Evolutionary conservation across 306 rosid genomes (phyloP).

Genomic region (Geum urbanum): DNA sequence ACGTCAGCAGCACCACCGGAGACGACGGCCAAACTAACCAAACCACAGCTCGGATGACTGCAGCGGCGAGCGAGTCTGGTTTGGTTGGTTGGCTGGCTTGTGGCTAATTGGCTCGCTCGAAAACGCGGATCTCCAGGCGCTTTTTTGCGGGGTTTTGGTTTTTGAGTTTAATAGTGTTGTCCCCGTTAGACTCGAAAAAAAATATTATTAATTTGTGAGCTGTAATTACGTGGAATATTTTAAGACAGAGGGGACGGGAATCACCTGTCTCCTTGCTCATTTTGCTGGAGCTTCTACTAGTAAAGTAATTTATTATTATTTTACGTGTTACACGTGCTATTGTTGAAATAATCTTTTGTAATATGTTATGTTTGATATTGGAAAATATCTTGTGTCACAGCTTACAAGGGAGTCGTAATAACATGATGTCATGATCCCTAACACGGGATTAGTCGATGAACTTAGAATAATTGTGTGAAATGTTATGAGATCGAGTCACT

Average conservation of each 20-base stretch:
- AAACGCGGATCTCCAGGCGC: conserved; percentile 19
- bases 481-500: no score
- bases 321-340: no score
- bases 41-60: conserved; percentile 7
- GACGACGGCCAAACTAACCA: not conserved
- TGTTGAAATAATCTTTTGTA: no score
- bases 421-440: no score
- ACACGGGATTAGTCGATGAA: no score
- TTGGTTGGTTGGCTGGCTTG: not conserved
- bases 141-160: not conserved
- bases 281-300: not conserved
- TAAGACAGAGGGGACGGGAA: not conserved
- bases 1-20: conserved; percentile 20
- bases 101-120: conserved; percentile 6
- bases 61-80: conserved; percentile 17
- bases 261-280: not conserved
- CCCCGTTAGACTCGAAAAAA: not conserved
- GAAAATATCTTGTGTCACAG: no score
- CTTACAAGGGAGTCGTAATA: no score
- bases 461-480: no score
- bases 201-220: not conserved
- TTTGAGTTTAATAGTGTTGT: not conserved
- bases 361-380: no score
- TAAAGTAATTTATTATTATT: no score
- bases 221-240: not conserved